A percentile compares a stretch with the other conserved stretches of the same genome.
Evolutionary conservation across 2,329 filamentous ascomycete genomes (phyloP).

Genomic region (Botrytis hyacinthi): DNA sequence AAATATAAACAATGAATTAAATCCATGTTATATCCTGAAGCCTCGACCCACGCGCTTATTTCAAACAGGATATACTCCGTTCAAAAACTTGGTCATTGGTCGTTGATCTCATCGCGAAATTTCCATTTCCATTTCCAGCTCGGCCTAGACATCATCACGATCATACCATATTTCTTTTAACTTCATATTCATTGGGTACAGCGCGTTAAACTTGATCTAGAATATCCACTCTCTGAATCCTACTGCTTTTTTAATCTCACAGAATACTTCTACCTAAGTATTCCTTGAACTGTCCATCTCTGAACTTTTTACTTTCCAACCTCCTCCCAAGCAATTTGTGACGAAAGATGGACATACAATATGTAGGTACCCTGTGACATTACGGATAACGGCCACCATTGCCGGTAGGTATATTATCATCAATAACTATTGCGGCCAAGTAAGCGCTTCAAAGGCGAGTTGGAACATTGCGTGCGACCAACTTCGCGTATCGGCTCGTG

Average conservation of each 20-base stretch:
- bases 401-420: background rate
- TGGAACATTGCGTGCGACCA: background rate
- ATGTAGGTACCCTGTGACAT: background rate
- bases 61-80: constrained; percentile 6
- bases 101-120: background rate
- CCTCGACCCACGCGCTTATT: background rate
- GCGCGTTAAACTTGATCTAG: background rate
- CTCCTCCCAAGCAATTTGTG: background rate
- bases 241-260: background rate
- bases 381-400: background rate
- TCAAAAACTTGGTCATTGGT: background rate
- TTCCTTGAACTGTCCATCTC: background rate
- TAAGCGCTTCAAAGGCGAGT: background rate
- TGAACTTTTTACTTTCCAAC: background rate
- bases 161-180: background rate
- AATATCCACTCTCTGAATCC: background rate
- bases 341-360: background rate
- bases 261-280: background rate
- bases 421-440: background rate
- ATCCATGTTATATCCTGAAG: background rate
- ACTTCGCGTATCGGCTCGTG: background rate
- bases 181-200: background rate
- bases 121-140: background rate
- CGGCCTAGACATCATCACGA: background rate
- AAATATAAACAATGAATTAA: background rate